phyloP scores from a whole-genome alignment of 2,329 filamentous ascomycete species.

The Aspergillus hortae region DNA sequence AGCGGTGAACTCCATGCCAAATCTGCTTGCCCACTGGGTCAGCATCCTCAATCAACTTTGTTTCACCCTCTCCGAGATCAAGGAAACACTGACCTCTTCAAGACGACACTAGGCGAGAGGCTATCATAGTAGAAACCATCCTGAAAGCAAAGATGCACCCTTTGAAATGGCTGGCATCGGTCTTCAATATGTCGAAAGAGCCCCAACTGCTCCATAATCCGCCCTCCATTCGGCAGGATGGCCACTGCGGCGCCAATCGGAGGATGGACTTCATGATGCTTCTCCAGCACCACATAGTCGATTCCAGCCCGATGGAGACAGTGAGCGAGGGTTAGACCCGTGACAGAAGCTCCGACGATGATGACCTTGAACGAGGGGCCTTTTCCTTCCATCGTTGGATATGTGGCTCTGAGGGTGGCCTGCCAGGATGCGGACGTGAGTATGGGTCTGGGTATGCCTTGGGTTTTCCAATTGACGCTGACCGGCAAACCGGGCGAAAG shows the following conservation, averaged over 20 bases:
- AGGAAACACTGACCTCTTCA: no score
- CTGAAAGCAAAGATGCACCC: not conserved
- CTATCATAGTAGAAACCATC: not conserved
- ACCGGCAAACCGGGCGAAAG: no score
- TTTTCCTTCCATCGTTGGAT: no score
- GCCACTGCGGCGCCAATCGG: not conserved
- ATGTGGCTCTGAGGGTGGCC: no score
- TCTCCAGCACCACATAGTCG: slow-evolving; percentile 2
- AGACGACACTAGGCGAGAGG: no score
- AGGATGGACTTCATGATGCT: not conserved
- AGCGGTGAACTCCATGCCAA: slow-evolving; percentile 16
- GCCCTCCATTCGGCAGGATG: not conserved
- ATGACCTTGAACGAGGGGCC: not conserved
- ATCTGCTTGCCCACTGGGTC: not conserved
- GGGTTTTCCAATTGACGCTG: no score
- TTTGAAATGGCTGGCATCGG: not conserved
- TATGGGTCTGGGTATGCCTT: no score
- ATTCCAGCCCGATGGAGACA: slow-evolving; percentile 1
- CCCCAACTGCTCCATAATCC: slow-evolving; percentile 1
- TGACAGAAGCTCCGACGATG: slow-evolving; percentile 1
- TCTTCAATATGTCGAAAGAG: not conserved
- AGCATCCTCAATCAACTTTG: not conserved
- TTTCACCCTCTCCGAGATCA: no score
- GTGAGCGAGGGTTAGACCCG: slow-evolving; percentile 2
- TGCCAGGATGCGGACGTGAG: no score